Percentiles rank a stretch among this genome's conserved stretches.
Conservation (phyloP, 2,329 filamentous ascomycete genomes). For the Cladophialophora yegresii region DNA sequence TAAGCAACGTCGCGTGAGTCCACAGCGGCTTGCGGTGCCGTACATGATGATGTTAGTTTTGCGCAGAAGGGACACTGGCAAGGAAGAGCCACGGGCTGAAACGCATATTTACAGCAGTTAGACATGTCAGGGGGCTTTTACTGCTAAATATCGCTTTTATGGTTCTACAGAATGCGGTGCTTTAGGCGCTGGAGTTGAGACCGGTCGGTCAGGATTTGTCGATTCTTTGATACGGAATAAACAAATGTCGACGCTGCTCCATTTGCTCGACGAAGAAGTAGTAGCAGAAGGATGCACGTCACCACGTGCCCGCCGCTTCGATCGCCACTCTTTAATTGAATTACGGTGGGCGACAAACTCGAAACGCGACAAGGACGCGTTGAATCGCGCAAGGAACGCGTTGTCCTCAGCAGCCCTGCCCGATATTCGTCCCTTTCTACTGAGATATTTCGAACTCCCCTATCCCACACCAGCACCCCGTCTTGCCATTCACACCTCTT, state of each 20-base stretch:
- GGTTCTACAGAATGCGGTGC: background rate
- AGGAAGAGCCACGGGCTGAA: background rate
- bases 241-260: background rate
- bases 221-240: background rate
- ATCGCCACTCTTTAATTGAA: constrained; percentile 1
- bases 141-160: background rate
- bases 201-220: too few species aligned
- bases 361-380: background rate
- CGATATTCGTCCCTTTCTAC: background rate
- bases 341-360: background rate
- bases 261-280: background rate
- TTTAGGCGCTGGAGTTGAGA: background rate
- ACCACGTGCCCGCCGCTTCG: background rate
- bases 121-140: too few species aligned
- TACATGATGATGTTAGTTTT: background rate
- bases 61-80: background rate
- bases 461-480: background rate
- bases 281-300: background rate
- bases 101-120: background rate
- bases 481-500: background rate
- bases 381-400: background rate
- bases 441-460: background rate
- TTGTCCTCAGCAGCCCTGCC: background rate
- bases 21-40: background rate
- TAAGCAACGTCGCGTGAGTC: background rate